Evolutionary conservation across 208 protist species (phyloP), one percentile per base, ranked within the genome.

Genomic region (Trypanosoma platydactyli): DNA sequence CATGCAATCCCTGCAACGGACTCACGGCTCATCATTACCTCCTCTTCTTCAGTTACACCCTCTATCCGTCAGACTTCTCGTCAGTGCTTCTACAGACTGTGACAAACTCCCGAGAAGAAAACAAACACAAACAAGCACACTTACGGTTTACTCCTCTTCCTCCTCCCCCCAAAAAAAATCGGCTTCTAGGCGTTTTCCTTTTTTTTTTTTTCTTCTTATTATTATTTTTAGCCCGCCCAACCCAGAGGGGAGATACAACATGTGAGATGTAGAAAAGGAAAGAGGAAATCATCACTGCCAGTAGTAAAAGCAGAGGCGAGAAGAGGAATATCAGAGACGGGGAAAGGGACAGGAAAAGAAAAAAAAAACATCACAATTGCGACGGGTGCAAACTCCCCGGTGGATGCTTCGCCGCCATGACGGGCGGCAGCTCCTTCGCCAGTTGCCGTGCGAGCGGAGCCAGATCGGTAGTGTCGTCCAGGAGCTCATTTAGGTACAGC

Each of bases 401-500:
- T 0, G 89, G 84, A 64, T 89, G 83, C 61, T 89, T 61, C 56
- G 78, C 70, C 13, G 81, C 84, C 63, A 94, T 79, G 33, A 74
- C 53, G 16, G 70, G 65, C 6, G 86, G 84, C 44, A 94, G 68
- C 15, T 94, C 86, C 59, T 78, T 81, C 40, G 86, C 85, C 18
- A 94, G 65, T 54, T 78, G 69, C 20, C 77, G 71, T 25, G 89
- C 85, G 38, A 95, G 64, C 38, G 84, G 76, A 0, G 80, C 74
- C 16, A 95, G 55, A 49, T 95, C 86, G n/a, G 89, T 95, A 53
- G 89, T 84, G 63, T 95, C 89, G 64, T 95, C 89, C 30, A 95
- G 76, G 24, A 95, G 66, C 64, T 95, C 86, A 61, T 92, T 91
- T 41, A 95, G 68, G 61, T 95, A 91, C 72, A 92, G 4, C 73